Evolutionary conservation across 352 stramenopile genomes (phyloP).

Genomic region (Globisporangium ultimum): DNA sequence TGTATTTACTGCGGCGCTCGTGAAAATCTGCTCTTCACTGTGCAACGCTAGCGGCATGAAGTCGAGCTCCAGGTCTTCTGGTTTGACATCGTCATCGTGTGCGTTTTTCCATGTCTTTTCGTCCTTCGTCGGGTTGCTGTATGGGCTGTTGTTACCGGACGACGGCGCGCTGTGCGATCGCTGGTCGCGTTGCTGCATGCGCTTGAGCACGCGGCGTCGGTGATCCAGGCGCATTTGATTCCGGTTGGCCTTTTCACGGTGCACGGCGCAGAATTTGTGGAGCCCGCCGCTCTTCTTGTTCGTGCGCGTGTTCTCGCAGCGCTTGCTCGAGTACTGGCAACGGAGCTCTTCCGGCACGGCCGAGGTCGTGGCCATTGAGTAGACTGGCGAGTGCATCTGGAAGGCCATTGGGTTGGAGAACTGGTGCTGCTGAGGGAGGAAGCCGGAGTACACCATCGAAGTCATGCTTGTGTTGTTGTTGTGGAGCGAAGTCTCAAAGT

Average conservation of each 20-base stretch:
- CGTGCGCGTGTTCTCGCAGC: slow-evolving; percentile 38
- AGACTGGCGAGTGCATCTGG: background rate
- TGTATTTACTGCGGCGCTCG: slow-evolving; percentile 6
- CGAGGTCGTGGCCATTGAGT: background rate
- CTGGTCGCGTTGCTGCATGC: slow-evolving; percentile 46
- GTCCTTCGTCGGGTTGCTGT: slow-evolving; percentile 7
- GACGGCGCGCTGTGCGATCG: slow-evolving; percentile 20
- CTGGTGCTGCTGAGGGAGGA: slow-evolving; percentile 8
- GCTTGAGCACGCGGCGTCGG: slow-evolving; percentile 46
- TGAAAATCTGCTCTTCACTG: slow-evolving; percentile 16
- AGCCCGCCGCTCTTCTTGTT: slow-evolving; percentile 45
- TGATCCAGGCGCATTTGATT: slow-evolving; percentile 74
- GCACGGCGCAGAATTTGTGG: slow-evolving; percentile 58
- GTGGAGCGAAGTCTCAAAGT: background rate
- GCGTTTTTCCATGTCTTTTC: slow-evolving; percentile 2
- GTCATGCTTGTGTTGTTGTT: slow-evolving; percentile 7
- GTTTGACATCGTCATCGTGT: slow-evolving; percentile 5
- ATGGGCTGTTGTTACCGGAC: slow-evolving; percentile 23
- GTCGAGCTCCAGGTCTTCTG: slow-evolving; percentile 18
- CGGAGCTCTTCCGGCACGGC: slow-evolving; percentile 41
- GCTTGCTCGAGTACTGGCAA: slow-evolving; percentile 52
- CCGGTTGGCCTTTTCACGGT: slow-evolving; percentile 57
- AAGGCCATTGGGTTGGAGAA: background rate
- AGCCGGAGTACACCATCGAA: slow-evolving; percentile 14
- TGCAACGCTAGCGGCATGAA: slow-evolving; percentile 27